Percentiles rank a stretch among this genome's conserved stretches.
phyloP scores from a whole-genome alignment of 2,329 filamentous ascomycete species.

The Dothistroma pini region DNA sequence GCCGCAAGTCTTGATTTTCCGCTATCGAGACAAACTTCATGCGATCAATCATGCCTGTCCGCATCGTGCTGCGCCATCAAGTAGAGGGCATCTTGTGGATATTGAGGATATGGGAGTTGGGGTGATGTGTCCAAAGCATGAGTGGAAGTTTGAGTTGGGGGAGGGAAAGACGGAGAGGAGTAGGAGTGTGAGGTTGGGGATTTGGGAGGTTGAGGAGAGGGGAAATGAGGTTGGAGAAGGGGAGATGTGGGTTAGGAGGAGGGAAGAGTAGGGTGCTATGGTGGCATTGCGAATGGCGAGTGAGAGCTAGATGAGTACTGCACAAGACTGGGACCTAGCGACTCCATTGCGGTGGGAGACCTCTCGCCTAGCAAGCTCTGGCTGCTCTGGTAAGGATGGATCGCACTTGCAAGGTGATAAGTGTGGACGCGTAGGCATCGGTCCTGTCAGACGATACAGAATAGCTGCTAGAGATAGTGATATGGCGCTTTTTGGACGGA shows the following conservation, averaged over 20 bases:
- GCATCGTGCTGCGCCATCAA: background rate
- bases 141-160: background rate
- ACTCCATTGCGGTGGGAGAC: too few species aligned
- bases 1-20: background rate
- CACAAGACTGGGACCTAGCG: too few species aligned
- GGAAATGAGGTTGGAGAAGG: background rate
- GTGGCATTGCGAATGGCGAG: background rate
- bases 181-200: background rate
- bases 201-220: background rate
- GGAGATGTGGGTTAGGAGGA: background rate
- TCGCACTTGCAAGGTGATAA: too few species aligned
- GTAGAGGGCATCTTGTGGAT: background rate
- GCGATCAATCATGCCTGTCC: background rate
- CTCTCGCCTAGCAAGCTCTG: too few species aligned
- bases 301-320: too few species aligned
- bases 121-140: background rate
- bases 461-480: too few species aligned
- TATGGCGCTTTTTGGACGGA: too few species aligned
- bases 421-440: too few species aligned
- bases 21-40: background rate
- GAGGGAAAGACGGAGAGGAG: background rate
- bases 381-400: too few species aligned
- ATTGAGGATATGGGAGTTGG: background rate
- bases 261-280: background rate
- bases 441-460: too few species aligned